phyloP scores from a whole-genome alignment of 805 yeast genomes.

The Saccharomycopsis babjevae region DNA sequence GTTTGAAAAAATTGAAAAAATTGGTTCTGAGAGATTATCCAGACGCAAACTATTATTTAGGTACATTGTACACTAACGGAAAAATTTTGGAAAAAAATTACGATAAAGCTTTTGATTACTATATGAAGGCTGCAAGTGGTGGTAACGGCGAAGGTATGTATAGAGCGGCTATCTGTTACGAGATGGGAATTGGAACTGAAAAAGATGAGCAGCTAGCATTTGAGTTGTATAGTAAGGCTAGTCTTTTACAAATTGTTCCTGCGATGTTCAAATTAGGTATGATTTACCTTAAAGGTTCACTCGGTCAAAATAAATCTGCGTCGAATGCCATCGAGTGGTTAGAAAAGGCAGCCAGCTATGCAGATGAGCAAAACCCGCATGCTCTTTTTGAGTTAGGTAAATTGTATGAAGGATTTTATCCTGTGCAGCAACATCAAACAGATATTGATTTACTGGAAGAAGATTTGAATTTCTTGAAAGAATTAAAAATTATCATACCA shows the following conservation, averaged over 20 bases:
- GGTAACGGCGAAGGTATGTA: slow-evolving; percentile 54
- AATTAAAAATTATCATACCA: slow-evolving; percentile 26
- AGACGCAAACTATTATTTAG: slow-evolving; percentile 50
- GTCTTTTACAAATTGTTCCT: slow-evolving; percentile 48
- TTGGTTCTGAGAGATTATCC: slow-evolving; percentile 42
- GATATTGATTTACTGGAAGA: slow-evolving; percentile 18
- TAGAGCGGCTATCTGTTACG: slow-evolving; percentile 61
- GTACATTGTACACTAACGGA: slow-evolving; percentile 45
- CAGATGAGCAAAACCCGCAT: slow-evolving; percentile 39
- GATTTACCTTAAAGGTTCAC: slow-evolving; percentile 42
- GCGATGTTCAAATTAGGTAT: slow-evolving; percentile 71
- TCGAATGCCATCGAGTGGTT: slow-evolving; percentile 42
- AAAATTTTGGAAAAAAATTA: slow-evolving; percentile 45
- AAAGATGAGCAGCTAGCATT: slow-evolving; percentile 39
- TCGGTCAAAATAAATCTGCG: slow-evolving; percentile 31
- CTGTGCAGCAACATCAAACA: slow-evolving; percentile 19
- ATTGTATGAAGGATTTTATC: slow-evolving; percentile 38
- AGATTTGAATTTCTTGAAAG: slow-evolving; percentile 27
- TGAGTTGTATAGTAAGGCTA: slow-evolving; percentile 47
- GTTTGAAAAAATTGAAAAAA: slow-evolving; percentile 50
- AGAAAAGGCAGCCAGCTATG: slow-evolving; percentile 35
- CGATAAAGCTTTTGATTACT: slow-evolving; percentile 49
- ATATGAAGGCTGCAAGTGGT: slow-evolving; percentile 46
- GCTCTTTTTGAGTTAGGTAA: slow-evolving; percentile 49
- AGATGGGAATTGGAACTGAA: slow-evolving; percentile 49